Evolutionary conservation across 768 basidiomycete species (phyloP).

Genomic region (Porphyrellus cyaneotinctus): DNA sequence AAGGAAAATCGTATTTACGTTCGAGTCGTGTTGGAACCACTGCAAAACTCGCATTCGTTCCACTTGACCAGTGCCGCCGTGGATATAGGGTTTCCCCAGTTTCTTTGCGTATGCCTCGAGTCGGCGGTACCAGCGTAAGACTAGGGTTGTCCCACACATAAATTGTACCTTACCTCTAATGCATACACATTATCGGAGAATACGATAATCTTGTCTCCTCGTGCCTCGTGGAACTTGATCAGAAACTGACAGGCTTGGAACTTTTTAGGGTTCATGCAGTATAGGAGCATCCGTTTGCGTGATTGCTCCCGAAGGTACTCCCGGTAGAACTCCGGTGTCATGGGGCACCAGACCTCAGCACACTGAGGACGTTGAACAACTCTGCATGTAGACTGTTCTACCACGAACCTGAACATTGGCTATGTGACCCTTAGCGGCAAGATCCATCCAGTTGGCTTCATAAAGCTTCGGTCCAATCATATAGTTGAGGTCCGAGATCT

Average conservation of each 20-base stretch:
- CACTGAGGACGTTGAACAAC: conserved; percentile 51
- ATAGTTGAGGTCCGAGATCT: conserved; percentile 97
- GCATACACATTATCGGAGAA: conserved; percentile 99
- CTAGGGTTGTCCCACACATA: neutral
- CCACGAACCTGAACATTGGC: conserved; percentile 93
- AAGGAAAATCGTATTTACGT: conserved; percentile 96
- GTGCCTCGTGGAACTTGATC: conserved; percentile 95
- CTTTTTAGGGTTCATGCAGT: conserved; percentile 99
- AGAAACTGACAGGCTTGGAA: conserved; percentile 99
- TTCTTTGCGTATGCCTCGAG: conserved; percentile 87
- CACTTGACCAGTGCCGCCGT: conserved; percentile 90
- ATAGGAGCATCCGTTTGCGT: conserved; percentile 90
- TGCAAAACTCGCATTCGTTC: conserved; percentile 95
- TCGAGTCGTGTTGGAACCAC: conserved; percentile 92
- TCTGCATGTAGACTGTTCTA: neutral
- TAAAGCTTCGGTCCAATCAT: conserved; percentile 99
- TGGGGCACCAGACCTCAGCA: conserved; percentile 99
- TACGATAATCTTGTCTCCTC: conserved; percentile 98
- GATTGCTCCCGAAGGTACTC: conserved; percentile 93
- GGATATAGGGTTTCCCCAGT: conserved; percentile 90
- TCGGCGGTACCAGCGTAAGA: conserved; percentile 2
- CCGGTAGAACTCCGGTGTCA: conserved; percentile 99
- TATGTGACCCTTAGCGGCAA: conserved; percentile 98
- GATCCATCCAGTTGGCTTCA: conserved; percentile 99
- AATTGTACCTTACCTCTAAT: conserved; percentile 64